Conservation (phyloP, 208 protist genomes). For the Wallacemonas sp. region DNA sequence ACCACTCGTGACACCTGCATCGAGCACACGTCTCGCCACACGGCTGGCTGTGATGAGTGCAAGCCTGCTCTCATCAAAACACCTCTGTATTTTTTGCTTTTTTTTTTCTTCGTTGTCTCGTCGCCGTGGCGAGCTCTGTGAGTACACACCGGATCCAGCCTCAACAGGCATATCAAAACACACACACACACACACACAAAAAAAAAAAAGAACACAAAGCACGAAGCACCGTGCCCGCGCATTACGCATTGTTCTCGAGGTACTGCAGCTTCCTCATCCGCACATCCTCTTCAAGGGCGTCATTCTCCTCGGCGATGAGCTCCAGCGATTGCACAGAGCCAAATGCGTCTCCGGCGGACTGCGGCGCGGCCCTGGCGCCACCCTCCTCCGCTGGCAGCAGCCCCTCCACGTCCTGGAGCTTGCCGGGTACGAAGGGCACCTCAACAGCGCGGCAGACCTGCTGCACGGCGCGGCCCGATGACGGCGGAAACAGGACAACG, state of each 20-base stretch:
- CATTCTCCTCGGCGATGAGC: slow-evolving; percentile 21
- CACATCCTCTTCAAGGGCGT: not conserved
- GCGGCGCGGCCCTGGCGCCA: not conserved
- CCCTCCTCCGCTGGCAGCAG: slow-evolving; percentile 30
- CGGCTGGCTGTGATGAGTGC: too few relatives aligned
- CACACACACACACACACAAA: too few relatives aligned
- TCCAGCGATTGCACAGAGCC: slow-evolving; percentile 14
- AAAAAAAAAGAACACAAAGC: too few relatives aligned
- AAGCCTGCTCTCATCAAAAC: too few relatives aligned
- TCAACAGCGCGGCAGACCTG: slow-evolving; percentile 76
- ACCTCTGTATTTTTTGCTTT: too few relatives aligned
- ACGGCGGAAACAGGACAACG: slow-evolving; percentile 73
- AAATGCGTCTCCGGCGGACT: slow-evolving; percentile 12
- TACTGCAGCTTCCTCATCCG: slow-evolving; percentile 16
- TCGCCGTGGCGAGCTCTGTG: too few relatives aligned
- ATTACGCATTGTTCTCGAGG: slow-evolving; percentile 3
- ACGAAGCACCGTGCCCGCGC: too few relatives aligned
- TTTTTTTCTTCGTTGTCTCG: too few relatives aligned
- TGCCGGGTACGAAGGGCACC: slow-evolving; percentile 61
- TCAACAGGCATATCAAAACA: too few relatives aligned
- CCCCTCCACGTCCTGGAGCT: slow-evolving; percentile 57
- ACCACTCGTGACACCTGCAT: too few relatives aligned
- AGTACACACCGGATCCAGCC: too few relatives aligned
- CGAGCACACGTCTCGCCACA: too few relatives aligned
- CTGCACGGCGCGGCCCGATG: slow-evolving; percentile 69